These are phyloP conservation scores for Stachybotrys chlorohalonatus DNA, from an alignment of 2,329 filamentous ascomycete genomes.

Conservation along the genomic window DNA sequence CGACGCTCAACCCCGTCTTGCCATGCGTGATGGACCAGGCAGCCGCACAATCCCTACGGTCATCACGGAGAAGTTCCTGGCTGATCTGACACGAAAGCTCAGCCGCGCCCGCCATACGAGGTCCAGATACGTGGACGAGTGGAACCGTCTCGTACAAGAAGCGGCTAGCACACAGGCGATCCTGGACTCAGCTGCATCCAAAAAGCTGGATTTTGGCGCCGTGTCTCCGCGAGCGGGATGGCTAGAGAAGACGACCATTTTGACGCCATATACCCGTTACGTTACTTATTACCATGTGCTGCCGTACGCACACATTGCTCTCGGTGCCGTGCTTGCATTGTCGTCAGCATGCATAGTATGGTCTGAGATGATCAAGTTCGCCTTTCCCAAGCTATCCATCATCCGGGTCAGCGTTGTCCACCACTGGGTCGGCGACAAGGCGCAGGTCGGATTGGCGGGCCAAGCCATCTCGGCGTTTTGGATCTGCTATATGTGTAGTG, in stretches of 20 bases:
- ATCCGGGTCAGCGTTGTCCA: slow-evolving; percentile 61
- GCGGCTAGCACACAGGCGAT: slow-evolving; percentile 72
- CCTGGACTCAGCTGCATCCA: slow-evolving; percentile 73
- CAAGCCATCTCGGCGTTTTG: slow-evolving; percentile 78
- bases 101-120: slow-evolving; percentile 76
- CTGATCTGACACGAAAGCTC: slow-evolving; percentile 76
- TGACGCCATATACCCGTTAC: slow-evolving; percentile 78
- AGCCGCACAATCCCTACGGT: slow-evolving; percentile 59
- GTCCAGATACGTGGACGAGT: slow-evolving; percentile 75
- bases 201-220: slow-evolving; percentile 66
- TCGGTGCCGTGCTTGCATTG: slow-evolving; percentile 59
- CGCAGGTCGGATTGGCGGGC: slow-evolving; percentile 75
- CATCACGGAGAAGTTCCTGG: slow-evolving; percentile 87
- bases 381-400: slow-evolving; percentile 66
- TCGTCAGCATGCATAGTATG: slow-evolving; percentile 82
- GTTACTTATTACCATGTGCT: slow-evolving; percentile 65
- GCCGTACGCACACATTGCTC: slow-evolving; percentile 54
- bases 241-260: slow-evolving; percentile 45
- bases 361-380: slow-evolving; percentile 86
- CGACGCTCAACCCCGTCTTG: slow-evolving; percentile 44
- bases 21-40: slow-evolving; percentile 31
- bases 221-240: slow-evolving; percentile 45
- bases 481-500: slow-evolving; percentile 94
- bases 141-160: slow-evolving; percentile 68
- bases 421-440: slow-evolving; percentile 61